Evolutionary conservation across 2,329 filamentous ascomycete genomes (phyloP), one percentile per base, ranked within the genome.

Genomic region (Diplodia seriata): DNA sequence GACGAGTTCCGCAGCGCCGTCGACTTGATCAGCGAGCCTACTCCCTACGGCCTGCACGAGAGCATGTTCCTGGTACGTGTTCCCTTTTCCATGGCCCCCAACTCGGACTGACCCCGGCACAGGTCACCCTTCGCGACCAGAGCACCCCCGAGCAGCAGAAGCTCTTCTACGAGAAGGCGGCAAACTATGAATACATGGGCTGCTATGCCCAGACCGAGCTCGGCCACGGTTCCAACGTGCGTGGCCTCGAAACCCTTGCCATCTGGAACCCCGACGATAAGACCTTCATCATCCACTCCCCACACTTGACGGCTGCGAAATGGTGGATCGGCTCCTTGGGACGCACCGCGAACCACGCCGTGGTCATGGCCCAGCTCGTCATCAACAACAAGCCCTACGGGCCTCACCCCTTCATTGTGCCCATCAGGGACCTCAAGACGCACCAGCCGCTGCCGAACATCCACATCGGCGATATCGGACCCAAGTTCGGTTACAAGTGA

Each of bases 291-390:
- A 83, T 94, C 43, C 88, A 93, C 78, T 92, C 90, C 0, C 91
- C 91, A 11, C 84, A 87, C 70, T 82, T 93, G 67, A 93, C 91
- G 1, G 86, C 91, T 0, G 90, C 89, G 40, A 94, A 94, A 76
- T 94, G 91, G 91, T 94, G 91, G 91, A 93, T 93, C 72, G 91
- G 91, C 1, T 91, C 90, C 12, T 84, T 94, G 3, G 91, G 91
- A 63, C 85, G 90, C 72, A 89, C 89, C 2, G 91, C 91, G 54
- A 94, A 92, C 76, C 85, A 92, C 74, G 91, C 91, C 1, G 87
- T 92, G 2, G 90, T 94, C 3, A 92, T 94, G 85, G 91, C 91
- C 0, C 91, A 93, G 78, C 83, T 94, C 33, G 85, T 89, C 70
- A 85, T 93, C 69, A 81, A 83, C 69, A 90, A 90, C 71, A 91